phyloP scores from a whole-genome alignment of 306 rosid species.

The Mimosa pudica region DNA sequence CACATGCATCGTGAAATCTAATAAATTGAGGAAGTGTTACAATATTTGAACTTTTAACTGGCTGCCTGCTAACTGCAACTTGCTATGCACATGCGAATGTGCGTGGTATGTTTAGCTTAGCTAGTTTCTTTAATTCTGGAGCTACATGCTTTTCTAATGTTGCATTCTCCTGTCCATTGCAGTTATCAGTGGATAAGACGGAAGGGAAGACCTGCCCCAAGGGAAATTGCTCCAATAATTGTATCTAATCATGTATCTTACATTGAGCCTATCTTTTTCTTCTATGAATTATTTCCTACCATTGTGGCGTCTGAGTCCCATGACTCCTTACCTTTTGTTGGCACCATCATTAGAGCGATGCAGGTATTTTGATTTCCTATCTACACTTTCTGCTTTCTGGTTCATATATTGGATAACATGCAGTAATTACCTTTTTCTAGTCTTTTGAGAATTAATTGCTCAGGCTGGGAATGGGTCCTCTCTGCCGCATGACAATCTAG shows the following conservation, averaged over 20 bases:
- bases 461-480: neutral
- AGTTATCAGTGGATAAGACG: constrained; percentile 97
- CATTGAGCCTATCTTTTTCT: constrained; percentile 93
- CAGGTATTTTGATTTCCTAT: constrained; percentile 63
- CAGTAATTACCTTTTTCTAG: constrained; percentile 16
- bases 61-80: neutral
- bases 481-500: neutral
- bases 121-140: constrained; percentile 21
- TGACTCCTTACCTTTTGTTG: constrained; percentile 89
- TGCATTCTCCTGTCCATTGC: constrained; percentile 39
- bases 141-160: constrained; percentile 11
- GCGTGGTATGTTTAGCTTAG: neutral
- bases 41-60: neutral
- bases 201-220: constrained; percentile 90
- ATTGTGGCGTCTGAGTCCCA: constrained; percentile 97
- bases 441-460: neutral
- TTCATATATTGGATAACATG: neutral
- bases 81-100: neutral
- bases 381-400: constrained; percentile 26
- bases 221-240: constrained; percentile 82
- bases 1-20: too few relatives aligned
- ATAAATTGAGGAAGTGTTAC: neutral
- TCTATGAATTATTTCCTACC: constrained; percentile 88
- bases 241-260: constrained; percentile 95
- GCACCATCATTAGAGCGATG: constrained; percentile 98